Percentiles rank a stretch among this genome's conserved stretches.
phyloP scores from a whole-genome alignment of 352 stramenopile species.

The Pythium volutum region DNA sequence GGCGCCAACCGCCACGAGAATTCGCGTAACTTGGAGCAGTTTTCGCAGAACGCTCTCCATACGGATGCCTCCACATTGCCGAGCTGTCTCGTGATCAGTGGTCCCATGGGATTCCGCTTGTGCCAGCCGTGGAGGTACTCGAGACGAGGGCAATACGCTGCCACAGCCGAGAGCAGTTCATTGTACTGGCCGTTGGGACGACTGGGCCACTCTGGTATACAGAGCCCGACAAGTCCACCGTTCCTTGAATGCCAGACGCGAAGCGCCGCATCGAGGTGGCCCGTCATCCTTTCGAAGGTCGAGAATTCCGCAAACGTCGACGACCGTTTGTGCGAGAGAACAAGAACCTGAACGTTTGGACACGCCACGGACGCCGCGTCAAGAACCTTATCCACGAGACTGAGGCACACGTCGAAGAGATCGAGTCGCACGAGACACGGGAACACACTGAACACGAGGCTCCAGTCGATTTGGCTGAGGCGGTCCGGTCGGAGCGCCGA shows the following conservation, averaged over 20 bases:
- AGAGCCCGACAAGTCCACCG: neutral
- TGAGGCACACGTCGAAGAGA: neutral
- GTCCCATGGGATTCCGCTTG: neutral
- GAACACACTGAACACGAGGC: neutral
- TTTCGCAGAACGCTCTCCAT: neutral
- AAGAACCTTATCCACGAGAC: neutral
- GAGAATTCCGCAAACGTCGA: neutral
- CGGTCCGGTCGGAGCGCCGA: neutral
- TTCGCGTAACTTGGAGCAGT: neutral
- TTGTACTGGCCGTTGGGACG: neutral
- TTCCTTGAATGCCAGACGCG: neutral
- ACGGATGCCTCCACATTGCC: neutral
- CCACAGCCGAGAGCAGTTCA: neutral
- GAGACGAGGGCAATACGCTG: neutral
- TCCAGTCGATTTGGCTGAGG: neutral
- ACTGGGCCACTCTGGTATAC: constrained; percentile 1
- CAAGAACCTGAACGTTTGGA: neutral
- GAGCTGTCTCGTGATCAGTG: neutral
- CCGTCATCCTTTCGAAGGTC: neutral
- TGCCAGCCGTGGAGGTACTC: neutral
- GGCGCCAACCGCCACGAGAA: neutral
- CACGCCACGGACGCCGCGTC: neutral
- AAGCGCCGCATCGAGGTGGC: neutral
- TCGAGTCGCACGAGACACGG: neutral
- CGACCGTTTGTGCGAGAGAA: neutral